A percentile compares a stretch with the other conserved stretches of the same genome.
Evolutionary conservation across 768 basidiomycete genomes (phyloP).

Genomic region (Suillus tomentosus): DNA sequence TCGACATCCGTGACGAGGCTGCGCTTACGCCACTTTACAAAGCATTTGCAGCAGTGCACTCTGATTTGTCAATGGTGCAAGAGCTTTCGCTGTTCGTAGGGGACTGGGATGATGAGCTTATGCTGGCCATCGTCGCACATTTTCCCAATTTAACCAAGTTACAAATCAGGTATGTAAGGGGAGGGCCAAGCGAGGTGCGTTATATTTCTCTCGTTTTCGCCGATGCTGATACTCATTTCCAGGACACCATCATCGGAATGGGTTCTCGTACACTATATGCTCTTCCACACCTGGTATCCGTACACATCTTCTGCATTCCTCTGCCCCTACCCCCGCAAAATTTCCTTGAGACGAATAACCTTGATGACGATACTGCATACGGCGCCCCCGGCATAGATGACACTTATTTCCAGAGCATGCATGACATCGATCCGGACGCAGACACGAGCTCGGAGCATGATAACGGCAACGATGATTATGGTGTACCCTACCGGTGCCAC

Average conservation of each 20-base stretch:
- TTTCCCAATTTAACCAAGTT: conserved; percentile 40
- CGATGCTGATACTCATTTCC: neutral
- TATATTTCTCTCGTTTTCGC: neutral
- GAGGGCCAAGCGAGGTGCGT: conserved; percentile 44
- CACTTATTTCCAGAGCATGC: conserved; percentile 6
- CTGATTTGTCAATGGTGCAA: conserved; percentile 19
- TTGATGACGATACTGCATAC: conserved; percentile 7
- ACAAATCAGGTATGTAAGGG: conserved; percentile 41
- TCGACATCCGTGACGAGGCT: conserved; percentile 27
- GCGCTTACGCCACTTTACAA: conserved; percentile 27
- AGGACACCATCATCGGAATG: conserved; percentile 44
- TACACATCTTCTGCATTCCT: conserved; percentile 36
- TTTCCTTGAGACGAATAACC: conserved; percentile 5
- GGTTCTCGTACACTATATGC: conserved; percentile 44
- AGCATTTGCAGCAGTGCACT: conserved; percentile 16
- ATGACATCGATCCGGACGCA: conserved; percentile 22
- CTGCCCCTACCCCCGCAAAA: neutral
- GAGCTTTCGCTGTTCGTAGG: conserved; percentile 39
- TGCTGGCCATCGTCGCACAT: conserved; percentile 42
- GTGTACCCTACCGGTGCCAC: neutral
- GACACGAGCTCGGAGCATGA: neutral
- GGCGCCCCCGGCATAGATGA: conserved; percentile 8
- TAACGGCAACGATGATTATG: neutral
- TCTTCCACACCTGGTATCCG: conserved; percentile 39
- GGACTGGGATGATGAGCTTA: conserved; percentile 49